Evolutionary conservation across 495 filamentous ascomycete species (phyloP), one percentile per base, ranked within the genome.

Genomic region (Haplographium delicatum): DNA sequence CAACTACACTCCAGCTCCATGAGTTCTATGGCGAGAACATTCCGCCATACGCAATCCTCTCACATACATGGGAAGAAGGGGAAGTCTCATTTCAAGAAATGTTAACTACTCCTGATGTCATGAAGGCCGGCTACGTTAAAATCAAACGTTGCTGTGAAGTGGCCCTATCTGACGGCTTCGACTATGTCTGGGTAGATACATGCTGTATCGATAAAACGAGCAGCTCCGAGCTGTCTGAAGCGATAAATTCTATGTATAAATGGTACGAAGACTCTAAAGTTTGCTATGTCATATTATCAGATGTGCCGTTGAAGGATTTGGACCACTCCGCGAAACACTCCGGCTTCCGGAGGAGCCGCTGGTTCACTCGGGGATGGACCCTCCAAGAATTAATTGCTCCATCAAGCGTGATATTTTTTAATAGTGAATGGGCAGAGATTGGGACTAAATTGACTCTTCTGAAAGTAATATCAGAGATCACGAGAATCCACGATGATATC

Each of bases 221-320:
- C 51, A 56, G 47, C 46, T 60, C 67, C 1, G 68, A 58, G 43
- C 57, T 71, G 2, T 60, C 54, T 13, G 64, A 71, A 37, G 60
- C 68, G 3, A 66, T 71, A 18, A 71, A 71, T 44, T 65, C 61
- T 25, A 71, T 71, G 64, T 71, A 44, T 46, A 10, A 23, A 15
- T 61, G 58, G 58, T 61, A 61, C 44, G 4, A 51, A 34, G n/a
- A 53, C 1, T 35, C 60, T 19, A 33, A 42, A 2, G 24, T 45
- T 11, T 59, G 53, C 38, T 57, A 53, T 26, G 46, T 48, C 25
- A 47, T 50, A 34, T 26, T 58, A 9, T 6, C 25, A 44, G 55
- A 58, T 40, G 35, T 54, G 15, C 6, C 33, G 7, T n/a, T n/a
- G n/a, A 1, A 7, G 5, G 13, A 18, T 31, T 20, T 39, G 15